Percentiles rank a stretch among this genome's conserved stretches.
Conservation (phyloP, 306 rosid genomes). For the Vigna mungo region DNA sequence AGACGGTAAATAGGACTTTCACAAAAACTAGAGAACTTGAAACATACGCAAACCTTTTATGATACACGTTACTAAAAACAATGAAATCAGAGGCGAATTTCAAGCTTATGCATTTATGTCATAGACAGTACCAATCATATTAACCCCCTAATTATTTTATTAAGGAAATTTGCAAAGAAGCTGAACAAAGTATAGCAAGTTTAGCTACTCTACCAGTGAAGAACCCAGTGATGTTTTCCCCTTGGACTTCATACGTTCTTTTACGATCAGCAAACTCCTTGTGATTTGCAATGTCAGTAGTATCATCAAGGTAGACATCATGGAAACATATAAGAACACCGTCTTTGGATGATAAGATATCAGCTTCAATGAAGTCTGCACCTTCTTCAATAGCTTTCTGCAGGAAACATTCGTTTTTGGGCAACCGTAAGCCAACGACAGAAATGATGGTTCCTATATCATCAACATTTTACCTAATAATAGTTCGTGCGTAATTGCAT, state of each 20-base stretch:
- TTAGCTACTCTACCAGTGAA: conserved; percentile 59
- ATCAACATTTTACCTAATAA: neutral
- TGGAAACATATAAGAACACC: conserved; percentile 91
- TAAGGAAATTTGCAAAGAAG: neutral
- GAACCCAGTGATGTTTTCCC: conserved; percentile 71
- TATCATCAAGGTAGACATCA: conserved; percentile 75
- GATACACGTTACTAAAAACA: neutral
- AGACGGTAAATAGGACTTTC: conserved; percentile 19
- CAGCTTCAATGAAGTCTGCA: conserved; percentile 94
- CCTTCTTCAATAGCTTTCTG: conserved; percentile 98
- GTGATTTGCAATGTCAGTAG: conserved; percentile 69
- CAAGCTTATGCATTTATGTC: conserved; percentile 13
- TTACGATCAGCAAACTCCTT: conserved; percentile 75
- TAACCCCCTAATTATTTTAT: conserved; percentile 24
- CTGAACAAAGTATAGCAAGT: conserved; percentile 30
- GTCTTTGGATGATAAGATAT: conserved; percentile 85
- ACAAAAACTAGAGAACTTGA: conserved; percentile 2
- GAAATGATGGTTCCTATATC: conserved; percentile 11
- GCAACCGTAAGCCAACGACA: conserved; percentile 24
- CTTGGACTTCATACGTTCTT: conserved; percentile 86
- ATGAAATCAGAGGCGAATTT: conserved; percentile 21
- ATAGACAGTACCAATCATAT: conserved; percentile 27
- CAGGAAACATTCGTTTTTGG: conserved; percentile 44
- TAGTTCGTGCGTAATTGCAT: conserved; percentile 25
- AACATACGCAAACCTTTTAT: neutral